Evolutionary conservation across 345 rosid species (phyloP).

Genomic region (Microcos paniculata): DNA sequence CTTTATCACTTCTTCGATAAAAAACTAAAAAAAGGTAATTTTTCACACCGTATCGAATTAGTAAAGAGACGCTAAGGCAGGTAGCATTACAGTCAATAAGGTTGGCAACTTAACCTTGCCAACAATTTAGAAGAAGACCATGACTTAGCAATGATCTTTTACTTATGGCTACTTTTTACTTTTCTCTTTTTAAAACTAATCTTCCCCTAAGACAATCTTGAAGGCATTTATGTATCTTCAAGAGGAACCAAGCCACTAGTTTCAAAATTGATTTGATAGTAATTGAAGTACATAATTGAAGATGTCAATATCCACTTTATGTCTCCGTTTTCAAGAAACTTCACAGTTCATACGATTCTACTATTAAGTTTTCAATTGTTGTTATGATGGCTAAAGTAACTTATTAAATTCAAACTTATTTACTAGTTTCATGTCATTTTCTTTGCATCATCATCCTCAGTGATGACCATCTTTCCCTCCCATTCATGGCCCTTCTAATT

Average conservation of each 20-base stretch:
- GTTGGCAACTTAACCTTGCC: neutral
- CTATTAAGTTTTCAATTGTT: no score
- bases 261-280: neutral
- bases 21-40: no score
- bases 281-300: neutral
- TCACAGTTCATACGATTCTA: no score
- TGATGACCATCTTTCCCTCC: no score
- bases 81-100: neutral
- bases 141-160: neutral
- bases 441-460: constrained; percentile 2
- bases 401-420: no score
- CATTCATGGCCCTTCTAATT: neutral
- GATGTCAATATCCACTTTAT: no score
- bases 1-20: no score
- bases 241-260: neutral
- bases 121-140: neutral
- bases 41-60: no score
- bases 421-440: neutral
- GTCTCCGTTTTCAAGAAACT: no score
- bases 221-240: neutral
- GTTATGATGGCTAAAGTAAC: no score
- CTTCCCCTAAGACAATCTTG: neutral
- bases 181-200: neutral
- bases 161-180: neutral
- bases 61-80: no score